Percentiles rank a stretch among this genome's conserved stretches.
phyloP scores from a whole-genome alignment of 2,329 filamentous ascomycete species.

The Ampelomyces quisqualis region DNA sequence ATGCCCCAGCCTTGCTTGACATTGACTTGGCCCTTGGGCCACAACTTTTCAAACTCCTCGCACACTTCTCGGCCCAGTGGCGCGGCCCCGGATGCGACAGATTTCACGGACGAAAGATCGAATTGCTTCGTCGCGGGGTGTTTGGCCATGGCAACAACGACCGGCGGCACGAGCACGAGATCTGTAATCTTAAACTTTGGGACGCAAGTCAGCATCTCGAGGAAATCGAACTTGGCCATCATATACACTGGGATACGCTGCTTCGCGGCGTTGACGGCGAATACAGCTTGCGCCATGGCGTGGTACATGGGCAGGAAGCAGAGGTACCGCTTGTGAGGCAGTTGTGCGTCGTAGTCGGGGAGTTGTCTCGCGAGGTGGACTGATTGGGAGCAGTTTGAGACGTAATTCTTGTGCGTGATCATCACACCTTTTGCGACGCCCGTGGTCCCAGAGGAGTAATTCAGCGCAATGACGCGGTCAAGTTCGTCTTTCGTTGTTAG shows the following conservation, averaged over 20 bases:
- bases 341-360: conserved; percentile 52
- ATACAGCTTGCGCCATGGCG: conserved; percentile 64
- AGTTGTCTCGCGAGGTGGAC: conserved; percentile 51
- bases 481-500: conserved; percentile 52
- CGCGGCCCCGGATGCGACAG: conserved; percentile 66
- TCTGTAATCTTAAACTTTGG: conserved; percentile 68
- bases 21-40: conserved; percentile 52
- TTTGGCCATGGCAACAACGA: conserved; percentile 72
- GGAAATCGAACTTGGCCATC: conserved; percentile 76
- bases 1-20: conserved; percentile 81
- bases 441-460: conserved; percentile 79
- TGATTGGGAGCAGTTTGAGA: conserved; percentile 67
- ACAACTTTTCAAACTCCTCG: conserved; percentile 59
- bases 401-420: conserved; percentile 75
- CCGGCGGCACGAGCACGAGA: conserved; percentile 70
- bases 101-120: conserved; percentile 66
- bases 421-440: conserved; percentile 82
- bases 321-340: conserved; percentile 51
- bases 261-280: conserved; percentile 60
- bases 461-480: conserved; percentile 65
- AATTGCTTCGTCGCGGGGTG: conserved; percentile 64
- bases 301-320: conserved; percentile 68
- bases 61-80: conserved; percentile 53
- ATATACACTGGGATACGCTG: conserved; percentile 69
- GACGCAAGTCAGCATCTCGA: conserved; percentile 67